These are phyloP conservation scores for Amanita rimosa DNA, from an alignment of 768 basidiomycete species.

Conservation along the genomic window DNA sequence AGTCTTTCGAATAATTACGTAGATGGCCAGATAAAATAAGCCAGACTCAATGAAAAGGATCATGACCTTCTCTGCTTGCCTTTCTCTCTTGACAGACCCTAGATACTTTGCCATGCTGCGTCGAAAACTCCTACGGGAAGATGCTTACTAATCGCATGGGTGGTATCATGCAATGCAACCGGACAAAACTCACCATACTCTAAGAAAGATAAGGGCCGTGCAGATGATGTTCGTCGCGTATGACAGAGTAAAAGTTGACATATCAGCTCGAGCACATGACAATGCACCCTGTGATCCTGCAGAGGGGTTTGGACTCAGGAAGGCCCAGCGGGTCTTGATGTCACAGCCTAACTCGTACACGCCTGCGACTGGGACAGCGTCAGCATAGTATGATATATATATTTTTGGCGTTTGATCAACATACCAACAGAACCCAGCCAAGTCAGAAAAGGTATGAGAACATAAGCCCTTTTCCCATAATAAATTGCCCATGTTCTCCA, in stretches of 20 bases:
- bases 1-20: constrained; percentile 8
- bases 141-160: not conserved
- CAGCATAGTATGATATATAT: not conserved
- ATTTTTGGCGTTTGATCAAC: not conserved
- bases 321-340: constrained; percentile 15
- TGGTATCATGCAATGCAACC: not conserved
- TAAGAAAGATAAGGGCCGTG: constrained; percentile 16
- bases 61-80: constrained; percentile 17
- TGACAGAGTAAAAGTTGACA: constrained; percentile 17
- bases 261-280: constrained; percentile 16
- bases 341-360: constrained; percentile 20
- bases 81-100: constrained; percentile 14
- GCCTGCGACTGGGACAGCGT: constrained; percentile 12
- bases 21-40: constrained; percentile 16
- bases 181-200: constrained; percentile 13
- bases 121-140: constrained; percentile 12
- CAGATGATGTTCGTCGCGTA: constrained; percentile 8
- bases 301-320: constrained; percentile 8
- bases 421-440: constrained; percentile 19
- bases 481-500: constrained; percentile 19
- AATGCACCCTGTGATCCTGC: constrained; percentile 8
- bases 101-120: constrained; percentile 14
- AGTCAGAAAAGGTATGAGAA: constrained; percentile 13
- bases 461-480: constrained; percentile 8
- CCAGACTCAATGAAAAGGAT: constrained; percentile 18